Base-by-base conservation (phyloP, 768 basidiomycete species). In the Suillus hirtellus region DNA sequence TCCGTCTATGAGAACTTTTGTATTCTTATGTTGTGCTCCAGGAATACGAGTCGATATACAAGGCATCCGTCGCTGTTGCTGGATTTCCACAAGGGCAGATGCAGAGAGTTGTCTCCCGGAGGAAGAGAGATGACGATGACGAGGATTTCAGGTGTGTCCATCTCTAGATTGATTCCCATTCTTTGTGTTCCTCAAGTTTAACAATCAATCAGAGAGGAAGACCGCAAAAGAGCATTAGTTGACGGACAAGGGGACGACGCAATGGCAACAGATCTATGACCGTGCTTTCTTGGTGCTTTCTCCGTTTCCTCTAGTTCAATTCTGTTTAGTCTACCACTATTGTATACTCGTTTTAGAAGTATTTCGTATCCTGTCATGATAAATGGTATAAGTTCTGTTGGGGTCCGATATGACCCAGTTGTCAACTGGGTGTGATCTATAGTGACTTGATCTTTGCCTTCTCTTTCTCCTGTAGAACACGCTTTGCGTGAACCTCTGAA, bases 21-120 rank as follows among this genome's bases (percentile, higher is more conserved):
- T 44, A 66, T 46, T 46, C 42, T 59, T 17, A 63, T 53, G 61
- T 21, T 55, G 12, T 24, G 14, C n/a, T 21, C 47, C 50, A 95
- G 93, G 95, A 95, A 79, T 96, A 95, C 67, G 93, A 96, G 75
- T 91, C 93, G 4, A 96, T 96, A 71, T 93, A 95, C 73, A 88
- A 85, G 69, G 95, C 95, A 10, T 85, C 80, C 61, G 79, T 85
- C 27, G 90, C 91, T 0, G 82, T 93, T 38, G 85, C 86, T 5
- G 76, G 79, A 3, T 89, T 84, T 69, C 87, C 87, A 0, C 66
- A 73, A 15, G 77, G 75, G 37, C 71, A 73, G 3, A 68, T 71
- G 59, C 79, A 81, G 60, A 79, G 82, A 60, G 72, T 79, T 9
- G 81, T 81, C 1, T 74, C 82, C 12, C 78, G 84, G 62, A 84